Evolutionary conservation across 768 basidiomycete species (phyloP).

Genomic region (Lactarius quietus): DNA sequence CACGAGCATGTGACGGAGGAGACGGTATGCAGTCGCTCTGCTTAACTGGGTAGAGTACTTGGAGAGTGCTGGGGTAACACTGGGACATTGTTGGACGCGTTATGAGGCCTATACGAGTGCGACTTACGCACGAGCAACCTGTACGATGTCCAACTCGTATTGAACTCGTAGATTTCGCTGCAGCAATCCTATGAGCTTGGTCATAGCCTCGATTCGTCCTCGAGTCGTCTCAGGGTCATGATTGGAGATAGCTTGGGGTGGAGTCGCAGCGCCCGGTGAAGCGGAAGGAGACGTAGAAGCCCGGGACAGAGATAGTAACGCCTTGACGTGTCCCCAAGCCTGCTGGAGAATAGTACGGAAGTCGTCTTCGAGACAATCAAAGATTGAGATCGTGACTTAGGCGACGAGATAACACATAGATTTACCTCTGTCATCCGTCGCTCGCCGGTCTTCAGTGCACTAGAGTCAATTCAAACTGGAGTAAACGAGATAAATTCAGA

Average conservation of each 20-base stretch:
- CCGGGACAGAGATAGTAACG: conserved; percentile 47
- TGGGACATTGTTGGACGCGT: conserved; percentile 34
- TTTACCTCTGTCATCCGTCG: conserved; percentile 26
- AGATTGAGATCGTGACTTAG: background rate
- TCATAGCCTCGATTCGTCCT: conserved; percentile 61
- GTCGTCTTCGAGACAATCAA: conserved; percentile 47
- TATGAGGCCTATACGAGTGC: conserved; percentile 1
- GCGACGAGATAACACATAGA: background rate
- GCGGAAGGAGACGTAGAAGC: conserved; percentile 34
- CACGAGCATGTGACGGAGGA: conserved; percentile 74
- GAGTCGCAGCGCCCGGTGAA: conserved; percentile 35
- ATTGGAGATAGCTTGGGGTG: conserved; percentile 38
- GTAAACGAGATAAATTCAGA: background rate
- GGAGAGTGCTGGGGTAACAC: conserved; percentile 74
- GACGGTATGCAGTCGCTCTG: conserved; percentile 78
- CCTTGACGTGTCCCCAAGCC: conserved; percentile 55
- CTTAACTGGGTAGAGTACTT: conserved; percentile 70
- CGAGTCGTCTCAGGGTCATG: conserved; percentile 41
- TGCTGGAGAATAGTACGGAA: conserved; percentile 69
- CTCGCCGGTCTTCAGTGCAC: conserved; percentile 19
- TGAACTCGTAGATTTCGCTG: conserved; percentile 71
- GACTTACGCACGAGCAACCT: conserved; percentile 73
- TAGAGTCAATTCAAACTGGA: background rate
- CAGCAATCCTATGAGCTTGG: conserved; percentile 58
- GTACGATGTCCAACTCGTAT: conserved; percentile 65